Conservation (phyloP, 805 yeast genomes). For the Candida maris region DNA sequence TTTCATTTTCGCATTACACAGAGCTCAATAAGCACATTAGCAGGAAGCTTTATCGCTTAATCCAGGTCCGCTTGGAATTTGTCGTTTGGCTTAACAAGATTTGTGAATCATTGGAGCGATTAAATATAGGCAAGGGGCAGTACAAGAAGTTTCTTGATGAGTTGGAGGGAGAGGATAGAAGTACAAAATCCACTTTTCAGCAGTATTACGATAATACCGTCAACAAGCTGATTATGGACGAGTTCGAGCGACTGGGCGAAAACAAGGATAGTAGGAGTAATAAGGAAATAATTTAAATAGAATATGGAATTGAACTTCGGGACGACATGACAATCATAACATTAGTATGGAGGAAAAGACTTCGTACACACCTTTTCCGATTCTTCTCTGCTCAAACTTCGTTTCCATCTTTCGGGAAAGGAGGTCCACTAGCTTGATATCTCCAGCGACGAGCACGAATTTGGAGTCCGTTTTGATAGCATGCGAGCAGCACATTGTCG, state of each 20-base stretch:
- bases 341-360: slow-evolving; percentile 17
- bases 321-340: slow-evolving; percentile 7
- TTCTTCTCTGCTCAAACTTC: slow-evolving; percentile 5
- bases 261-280: not conserved
- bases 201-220: slow-evolving; percentile 9
- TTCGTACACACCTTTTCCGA: slow-evolving; percentile 16
- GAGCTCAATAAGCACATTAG: slow-evolving; percentile 60
- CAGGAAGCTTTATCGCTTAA: slow-evolving; percentile 46
- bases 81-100: slow-evolving; percentile 25
- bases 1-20: slow-evolving; percentile 41
- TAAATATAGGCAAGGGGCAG: slow-evolving; percentile 12
- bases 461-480: slow-evolving; percentile 20
- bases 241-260: slow-evolving; percentile 5
- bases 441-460: slow-evolving; percentile 22
- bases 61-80: slow-evolving; percentile 13
- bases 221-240: slow-evolving; percentile 13
- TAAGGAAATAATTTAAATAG: not conserved
- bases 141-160: slow-evolving; percentile 16
- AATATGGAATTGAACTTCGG: not conserved
- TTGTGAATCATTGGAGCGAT: slow-evolving; percentile 31
- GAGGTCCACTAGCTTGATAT: slow-evolving; percentile 9
- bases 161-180: slow-evolving; percentile 8
- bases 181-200: slow-evolving; percentile 4
- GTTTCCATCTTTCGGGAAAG: slow-evolving; percentile 3
- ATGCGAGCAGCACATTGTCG: slow-evolving; percentile 9